A percentile compares a stretch with the other conserved stretches of the same genome.
These are phyloP conservation scores for Aspergillus ostianus DNA, from an alignment of 495 filamentous ascomycete genomes.

Conservation along the genomic window DNA sequence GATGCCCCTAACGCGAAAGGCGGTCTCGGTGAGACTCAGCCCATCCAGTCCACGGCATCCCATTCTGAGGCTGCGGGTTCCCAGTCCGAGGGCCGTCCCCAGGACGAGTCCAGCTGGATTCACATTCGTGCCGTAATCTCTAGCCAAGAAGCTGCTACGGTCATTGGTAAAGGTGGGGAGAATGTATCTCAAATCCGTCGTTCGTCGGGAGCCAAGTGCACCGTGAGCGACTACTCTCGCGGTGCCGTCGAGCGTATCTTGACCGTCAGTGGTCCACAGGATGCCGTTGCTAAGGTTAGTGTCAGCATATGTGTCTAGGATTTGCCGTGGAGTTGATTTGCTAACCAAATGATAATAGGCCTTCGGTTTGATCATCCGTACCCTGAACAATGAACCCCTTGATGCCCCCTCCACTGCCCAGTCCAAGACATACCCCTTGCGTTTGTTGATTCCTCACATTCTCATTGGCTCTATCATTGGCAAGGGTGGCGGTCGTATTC, in stretches of 20 bases:
- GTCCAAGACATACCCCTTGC: slow-evolving; percentile 96
- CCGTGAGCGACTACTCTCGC: slow-evolving; percentile 95
- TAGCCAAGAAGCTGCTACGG: slow-evolving; percentile 92
- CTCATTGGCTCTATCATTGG: slow-evolving; percentile 98
- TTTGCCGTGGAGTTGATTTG: slow-evolving; percentile 9
- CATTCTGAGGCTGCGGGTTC: slow-evolving; percentile 53
- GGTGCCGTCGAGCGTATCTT: slow-evolving; percentile 95
- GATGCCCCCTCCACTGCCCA: slow-evolving; percentile 80
- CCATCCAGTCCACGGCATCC: slow-evolving; percentile 63
- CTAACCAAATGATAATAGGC: slow-evolving; percentile 55
- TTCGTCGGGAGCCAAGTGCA: slow-evolving; percentile 93
- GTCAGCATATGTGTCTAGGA: not conserved
- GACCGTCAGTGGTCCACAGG: slow-evolving; percentile 92
- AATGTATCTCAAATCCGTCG: slow-evolving; percentile 94
- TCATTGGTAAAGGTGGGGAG: slow-evolving; percentile 97
- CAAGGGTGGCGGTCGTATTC: slow-evolving; percentile 90
- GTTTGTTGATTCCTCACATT: slow-evolving; percentile 92
- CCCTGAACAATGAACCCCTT: slow-evolving; percentile 92
- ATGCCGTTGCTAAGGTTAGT: slow-evolving; percentile 93
- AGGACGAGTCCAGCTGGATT: slow-evolving; percentile 95
- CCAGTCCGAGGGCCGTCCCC: slow-evolving; percentile 51
- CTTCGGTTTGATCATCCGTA: slow-evolving; percentile 96
- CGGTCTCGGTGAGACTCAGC: slow-evolving; percentile 50
- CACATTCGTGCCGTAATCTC: slow-evolving; percentile 95
- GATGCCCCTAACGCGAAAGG: slow-evolving; percentile 64